Conservation (phyloP, 1,139 yeast genomes). For the Kodamaea fungicola region DNA sequence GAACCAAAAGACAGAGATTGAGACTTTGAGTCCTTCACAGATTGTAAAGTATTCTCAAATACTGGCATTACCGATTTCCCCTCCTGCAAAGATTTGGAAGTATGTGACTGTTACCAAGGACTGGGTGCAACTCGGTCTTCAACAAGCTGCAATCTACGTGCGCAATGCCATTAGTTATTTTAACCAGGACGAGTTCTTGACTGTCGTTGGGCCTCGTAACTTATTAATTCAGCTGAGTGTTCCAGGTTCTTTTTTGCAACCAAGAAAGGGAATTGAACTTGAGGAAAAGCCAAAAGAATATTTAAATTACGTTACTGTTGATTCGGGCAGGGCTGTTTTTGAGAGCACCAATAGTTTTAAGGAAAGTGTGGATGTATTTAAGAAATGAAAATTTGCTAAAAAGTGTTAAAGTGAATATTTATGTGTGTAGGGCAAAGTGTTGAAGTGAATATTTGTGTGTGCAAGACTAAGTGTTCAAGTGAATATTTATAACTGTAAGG, state of each 20-base stretch:
- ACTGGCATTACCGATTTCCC: slow-evolving; percentile 8
- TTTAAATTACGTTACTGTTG: slow-evolving; percentile 43
- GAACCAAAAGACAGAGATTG: not conserved
- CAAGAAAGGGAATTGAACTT: not conserved
- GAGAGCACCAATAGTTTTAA: slow-evolving; percentile 42
- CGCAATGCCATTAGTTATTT: not conserved
- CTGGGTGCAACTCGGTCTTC: slow-evolving; percentile 3
- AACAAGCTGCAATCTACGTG: not conserved
- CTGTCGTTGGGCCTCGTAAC: slow-evolving; percentile 54
- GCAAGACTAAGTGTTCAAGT: no score
- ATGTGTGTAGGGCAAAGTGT: no score
- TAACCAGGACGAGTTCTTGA: slow-evolving; percentile 29
- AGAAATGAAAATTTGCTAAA: no score
- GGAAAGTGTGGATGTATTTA: slow-evolving; percentile 28
- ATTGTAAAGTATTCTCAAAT: slow-evolving; percentile 4
- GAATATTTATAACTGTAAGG: no score
- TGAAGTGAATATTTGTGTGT: no score
- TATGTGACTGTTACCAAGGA: slow-evolving; percentile 6
- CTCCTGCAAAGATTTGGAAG: slow-evolving; percentile 6
- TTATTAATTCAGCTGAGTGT: slow-evolving; percentile 45
- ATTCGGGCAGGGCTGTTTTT: slow-evolving; percentile 35
- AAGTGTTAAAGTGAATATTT: no score
- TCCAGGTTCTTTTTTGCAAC: slow-evolving; percentile 1
- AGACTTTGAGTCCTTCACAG: slow-evolving; percentile 13
- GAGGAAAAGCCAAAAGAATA: slow-evolving; percentile 27